These are phyloP conservation scores for Zoysia japonica DNA, from an alignment of 176 grass and related monocot species.

Conservation along the genomic window DNA sequence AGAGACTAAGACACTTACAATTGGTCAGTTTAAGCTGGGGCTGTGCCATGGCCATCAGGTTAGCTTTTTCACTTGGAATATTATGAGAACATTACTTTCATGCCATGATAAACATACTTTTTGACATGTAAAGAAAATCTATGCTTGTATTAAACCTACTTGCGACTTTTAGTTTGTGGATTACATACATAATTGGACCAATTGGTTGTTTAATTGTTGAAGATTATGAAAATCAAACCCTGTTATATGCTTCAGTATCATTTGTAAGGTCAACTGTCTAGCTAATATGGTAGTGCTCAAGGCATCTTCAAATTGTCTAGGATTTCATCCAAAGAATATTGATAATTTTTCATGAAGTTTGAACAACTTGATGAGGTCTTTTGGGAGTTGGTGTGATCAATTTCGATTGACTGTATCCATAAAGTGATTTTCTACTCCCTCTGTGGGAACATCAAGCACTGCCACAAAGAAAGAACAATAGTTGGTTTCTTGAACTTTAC, in stretches of 20 bases:
- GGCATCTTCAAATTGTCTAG: neutral
- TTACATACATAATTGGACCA: neutral
- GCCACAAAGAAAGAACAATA: slow-evolving; percentile 15
- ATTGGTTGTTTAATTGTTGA: neutral
- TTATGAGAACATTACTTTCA: slow-evolving; percentile 17
- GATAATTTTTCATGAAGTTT: neutral
- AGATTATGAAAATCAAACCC: neutral
- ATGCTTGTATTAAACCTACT: neutral
- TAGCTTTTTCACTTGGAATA: slow-evolving; percentile 18
- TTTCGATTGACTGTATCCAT: slow-evolving; percentile 38
- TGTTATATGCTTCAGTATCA: neutral
- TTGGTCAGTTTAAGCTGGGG: slow-evolving; percentile 98
- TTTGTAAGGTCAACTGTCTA: slow-evolving; percentile 14
- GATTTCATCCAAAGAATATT: slow-evolving; percentile 3
- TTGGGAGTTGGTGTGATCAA: neutral
- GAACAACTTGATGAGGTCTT: slow-evolving; percentile 13
- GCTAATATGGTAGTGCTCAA: neutral
- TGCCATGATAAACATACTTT: neutral
- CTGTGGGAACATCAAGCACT: slow-evolving; percentile 40
- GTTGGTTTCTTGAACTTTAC: slow-evolving; percentile 27
- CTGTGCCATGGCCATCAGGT: slow-evolving; percentile 99
- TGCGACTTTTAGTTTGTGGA: neutral
- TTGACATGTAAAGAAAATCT: neutral
- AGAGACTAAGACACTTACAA: slow-evolving; percentile 90
- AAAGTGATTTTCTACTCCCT: slow-evolving; percentile 38